phyloP scores from a whole-genome alignment of 1,284 basidiomycete genomes.

The Pseudozyma sp. region DNA sequence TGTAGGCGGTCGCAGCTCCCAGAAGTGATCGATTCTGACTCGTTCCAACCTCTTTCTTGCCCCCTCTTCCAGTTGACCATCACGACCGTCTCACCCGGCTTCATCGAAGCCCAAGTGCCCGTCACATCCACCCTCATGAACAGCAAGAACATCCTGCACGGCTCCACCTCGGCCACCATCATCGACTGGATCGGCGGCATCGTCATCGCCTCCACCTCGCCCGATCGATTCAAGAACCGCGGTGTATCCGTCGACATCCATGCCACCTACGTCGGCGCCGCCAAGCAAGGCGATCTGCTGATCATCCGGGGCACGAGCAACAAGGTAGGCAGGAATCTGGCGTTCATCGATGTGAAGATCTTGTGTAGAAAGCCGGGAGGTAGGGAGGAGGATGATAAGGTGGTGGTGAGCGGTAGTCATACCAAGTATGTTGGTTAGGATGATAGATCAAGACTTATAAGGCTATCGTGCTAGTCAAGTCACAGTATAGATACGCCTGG shows the following conservation, averaged over 20 bases:
- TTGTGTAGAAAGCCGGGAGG: constrained; percentile 26
- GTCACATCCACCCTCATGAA: constrained; percentile 46
- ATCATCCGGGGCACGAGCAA: constrained; percentile 44
- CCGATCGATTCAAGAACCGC: constrained; percentile 35
- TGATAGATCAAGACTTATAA: too few species aligned
- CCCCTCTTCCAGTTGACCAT: constrained; percentile 21
- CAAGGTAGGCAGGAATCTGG: constrained; percentile 53
- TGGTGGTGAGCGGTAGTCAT: constrained; percentile 41
- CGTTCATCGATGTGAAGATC: constrained; percentile 53
- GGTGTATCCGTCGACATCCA: constrained; percentile 58
- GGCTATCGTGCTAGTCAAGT: too few species aligned
- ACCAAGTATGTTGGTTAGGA: constrained; percentile 49
- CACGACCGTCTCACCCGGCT: constrained; percentile 22
- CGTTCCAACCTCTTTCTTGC: not conserved
- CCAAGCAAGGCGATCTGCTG: constrained; percentile 47
- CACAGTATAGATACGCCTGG: too few species aligned
- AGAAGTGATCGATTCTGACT: not conserved
- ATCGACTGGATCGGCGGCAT: constrained; percentile 57
- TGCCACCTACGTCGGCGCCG: constrained; percentile 45
- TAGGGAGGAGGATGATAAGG: constrained; percentile 31
- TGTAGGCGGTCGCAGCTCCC: too few species aligned
- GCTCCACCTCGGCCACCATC: constrained; percentile 54
- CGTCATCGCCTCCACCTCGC: constrained; percentile 46
- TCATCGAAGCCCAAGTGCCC: constrained; percentile 48
- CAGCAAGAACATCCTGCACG: constrained; percentile 53